Percentiles rank a stretch among this genome's conserved stretches.
These are phyloP conservation scores for Wallacemonas sp. DNA, from an alignment of 208 protist species.

Conservation along the genomic window DNA sequence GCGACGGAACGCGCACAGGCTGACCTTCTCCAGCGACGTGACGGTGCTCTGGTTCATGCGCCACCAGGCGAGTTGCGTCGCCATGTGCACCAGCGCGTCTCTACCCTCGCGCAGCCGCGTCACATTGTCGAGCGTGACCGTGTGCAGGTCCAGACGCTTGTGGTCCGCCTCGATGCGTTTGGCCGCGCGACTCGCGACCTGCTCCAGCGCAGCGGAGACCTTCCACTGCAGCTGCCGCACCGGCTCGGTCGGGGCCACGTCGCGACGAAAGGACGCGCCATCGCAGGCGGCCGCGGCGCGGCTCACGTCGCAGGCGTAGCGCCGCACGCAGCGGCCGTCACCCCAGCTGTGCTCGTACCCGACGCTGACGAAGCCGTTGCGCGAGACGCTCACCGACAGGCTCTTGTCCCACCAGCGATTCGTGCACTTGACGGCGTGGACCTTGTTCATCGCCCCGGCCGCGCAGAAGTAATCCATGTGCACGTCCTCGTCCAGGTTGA, in stretches of 20 bases:
- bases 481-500: constrained; percentile 74
- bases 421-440: constrained; percentile 29
- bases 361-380: constrained; percentile 53
- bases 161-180: constrained; percentile 32
- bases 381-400: constrained; percentile 67
- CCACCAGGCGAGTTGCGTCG: constrained; percentile 81
- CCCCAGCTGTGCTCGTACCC: constrained; percentile 84
- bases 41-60: constrained; percentile 61
- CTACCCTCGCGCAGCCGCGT: constrained; percentile 4
- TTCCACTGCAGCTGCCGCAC: constrained; percentile 55
- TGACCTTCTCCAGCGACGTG: constrained; percentile 45
- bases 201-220: constrained; percentile 41
- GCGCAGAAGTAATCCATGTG: constrained; percentile 38
- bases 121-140: constrained; percentile 34
- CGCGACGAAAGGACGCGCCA: constrained; percentile 24
- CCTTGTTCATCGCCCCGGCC: constrained; percentile 25
- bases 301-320: constrained; percentile 75
- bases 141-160: constrained; percentile 49
- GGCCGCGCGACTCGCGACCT: constrained; percentile 28
- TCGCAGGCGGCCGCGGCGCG: constrained; percentile 37
- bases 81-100: constrained; percentile 59
- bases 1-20: constrained; percentile 64
- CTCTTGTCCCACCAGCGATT: constrained; percentile 93
- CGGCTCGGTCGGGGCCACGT: constrained; percentile 25
- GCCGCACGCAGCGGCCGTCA: constrained; percentile 61